phyloP scores from a whole-genome alignment of 495 filamentous ascomycete species.

The Penicillium subrubescens region DNA sequence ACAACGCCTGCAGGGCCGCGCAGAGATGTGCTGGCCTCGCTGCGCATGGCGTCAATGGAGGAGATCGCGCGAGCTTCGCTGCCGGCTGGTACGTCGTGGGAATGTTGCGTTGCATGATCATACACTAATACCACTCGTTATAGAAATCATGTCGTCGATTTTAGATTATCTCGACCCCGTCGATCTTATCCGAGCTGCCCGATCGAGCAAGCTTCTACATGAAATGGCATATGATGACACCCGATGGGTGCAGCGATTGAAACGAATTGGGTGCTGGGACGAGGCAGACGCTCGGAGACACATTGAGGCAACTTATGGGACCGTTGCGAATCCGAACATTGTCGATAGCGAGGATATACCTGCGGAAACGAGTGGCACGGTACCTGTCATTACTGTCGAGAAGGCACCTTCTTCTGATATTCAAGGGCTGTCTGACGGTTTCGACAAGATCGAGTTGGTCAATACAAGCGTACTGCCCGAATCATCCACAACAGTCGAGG shows the following conservation, averaged over 20 bases:
- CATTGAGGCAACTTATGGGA: slow-evolving; percentile 72
- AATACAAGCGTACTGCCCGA: slow-evolving; percentile 23
- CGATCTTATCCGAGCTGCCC: slow-evolving; percentile 85
- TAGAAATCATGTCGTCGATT: slow-evolving; percentile 86
- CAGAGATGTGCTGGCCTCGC: slow-evolving; percentile 67
- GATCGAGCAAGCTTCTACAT: slow-evolving; percentile 81
- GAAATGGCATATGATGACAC: slow-evolving; percentile 99
- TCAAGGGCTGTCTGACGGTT: slow-evolving; percentile 59
- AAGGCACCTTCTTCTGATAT: slow-evolving; percentile 20
- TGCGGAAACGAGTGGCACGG: slow-evolving; percentile 22
- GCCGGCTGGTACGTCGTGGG: slow-evolving; percentile 66
- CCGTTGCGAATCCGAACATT: slow-evolving; percentile 62
- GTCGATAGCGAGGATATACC: slow-evolving; percentile 52
- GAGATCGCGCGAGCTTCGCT: slow-evolving; percentile 72
- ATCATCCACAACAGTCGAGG: slow-evolving; percentile 20
- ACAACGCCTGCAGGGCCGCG: slow-evolving; percentile 48
- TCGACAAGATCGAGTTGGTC: slow-evolving; percentile 64
- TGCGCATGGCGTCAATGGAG: slow-evolving; percentile 76
- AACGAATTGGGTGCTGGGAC: slow-evolving; percentile 89
- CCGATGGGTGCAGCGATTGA: slow-evolving; percentile 84
- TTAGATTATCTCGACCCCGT: slow-evolving; percentile 84
- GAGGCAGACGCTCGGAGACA: slow-evolving; percentile 80
- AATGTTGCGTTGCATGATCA: background rate
- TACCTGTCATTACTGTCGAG: slow-evolving; percentile 16
- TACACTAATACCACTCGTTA: background rate